Evolutionary conservation across 495 filamentous ascomycete genomes (phyloP), one percentile per base, ranked within the genome.

Genomic region (Xylaria scruposa): DNA sequence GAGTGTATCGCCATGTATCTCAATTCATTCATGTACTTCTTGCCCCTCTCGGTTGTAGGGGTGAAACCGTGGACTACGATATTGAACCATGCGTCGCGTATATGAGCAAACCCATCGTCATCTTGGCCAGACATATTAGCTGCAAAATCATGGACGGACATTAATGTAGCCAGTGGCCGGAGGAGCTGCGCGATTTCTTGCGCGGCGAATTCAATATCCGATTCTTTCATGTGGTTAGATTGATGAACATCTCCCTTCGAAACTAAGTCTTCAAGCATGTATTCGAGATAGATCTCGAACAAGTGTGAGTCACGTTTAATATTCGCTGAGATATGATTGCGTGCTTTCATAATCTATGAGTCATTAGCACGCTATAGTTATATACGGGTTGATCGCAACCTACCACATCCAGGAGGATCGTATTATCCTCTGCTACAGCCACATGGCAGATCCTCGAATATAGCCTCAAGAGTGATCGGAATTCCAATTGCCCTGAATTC

Each of bases 1-100:
- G 94, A 97, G 78, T 97, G 89, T 67, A 91, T 89, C 5, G 96
- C 96, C 80, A 99, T 90, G 58, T 91, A 83, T 40, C 91, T 87
- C 26, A 99, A 84, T 73, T 97, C 93, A 54, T 90, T 89, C 26
- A 86, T 75, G 75, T 93, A 88, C 74, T 87, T 87, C 71, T 89
- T 90, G 44, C 90, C 91, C 70, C 91, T 86, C 26, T 86, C 85
- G 0, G 93, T 93, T 21, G 85, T 87, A 19, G 90, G 85, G n/a
- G 87, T 90, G 77, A 98, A 97, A 42, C 94, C 95, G 79, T 98
- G 95, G 9, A 98, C 91, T 38, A 93, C 92, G 64, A 98, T 92
- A 78, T 99, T 99, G 80, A 97, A 97, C 96, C 96, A 99, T 17
- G 93, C 93, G 84, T 98, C 94, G 46, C 95, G 91, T 72, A 96